Base-by-base conservation (phyloP, 805 yeast species). In the Lachancea mirantina region DNA sequence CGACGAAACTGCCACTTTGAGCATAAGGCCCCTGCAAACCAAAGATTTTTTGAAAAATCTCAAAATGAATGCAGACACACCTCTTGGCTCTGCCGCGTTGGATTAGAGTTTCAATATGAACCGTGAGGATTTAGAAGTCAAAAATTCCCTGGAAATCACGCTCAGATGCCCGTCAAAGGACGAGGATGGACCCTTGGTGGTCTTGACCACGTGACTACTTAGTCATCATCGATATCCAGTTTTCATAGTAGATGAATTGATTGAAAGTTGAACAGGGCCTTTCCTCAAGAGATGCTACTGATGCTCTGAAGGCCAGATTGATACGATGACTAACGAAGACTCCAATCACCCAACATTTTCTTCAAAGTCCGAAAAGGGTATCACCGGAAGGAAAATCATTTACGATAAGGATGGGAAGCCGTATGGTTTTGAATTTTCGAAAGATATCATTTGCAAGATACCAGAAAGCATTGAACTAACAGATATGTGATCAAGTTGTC, bases 381-480 rank as follows among this genome's bases (percentile, higher is more conserved):
- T 19, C 22, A 19, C 10, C 22, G 94, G 94, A 0, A 65, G 79
- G 28, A 74, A 72, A 45, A 78, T 85, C 38, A 59, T 84, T 14
- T 55, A 83, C 36, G 96, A 84, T 50, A 78, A 84, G 52, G 80
- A 89, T 57, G 97, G 97, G 1, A 88, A 84, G 57, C 96, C 96
- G 87, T 83, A 66, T 54, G 92, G 74, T 39, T 9, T 14, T 19
- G n/a, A n/a, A n/a, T 25, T 19, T 10, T 16, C 6, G n/a, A 14
- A n/a, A 4, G 22, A 22, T 21, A 17, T 11, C 18, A 13, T 23
- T 26, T 28, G 22, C 35, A 30, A 32, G 5, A 9, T 13, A 1
- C 5, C 19, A 23, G 18, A 9, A 19, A 19, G 11, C 13, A n/a
- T 23, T 30, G n/a, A n/a, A 14, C 28, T 20, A 26, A 34, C 39